Base-by-base conservation (phyloP, 23 red algal species). In the Gracilaria domingensis region DNA sequence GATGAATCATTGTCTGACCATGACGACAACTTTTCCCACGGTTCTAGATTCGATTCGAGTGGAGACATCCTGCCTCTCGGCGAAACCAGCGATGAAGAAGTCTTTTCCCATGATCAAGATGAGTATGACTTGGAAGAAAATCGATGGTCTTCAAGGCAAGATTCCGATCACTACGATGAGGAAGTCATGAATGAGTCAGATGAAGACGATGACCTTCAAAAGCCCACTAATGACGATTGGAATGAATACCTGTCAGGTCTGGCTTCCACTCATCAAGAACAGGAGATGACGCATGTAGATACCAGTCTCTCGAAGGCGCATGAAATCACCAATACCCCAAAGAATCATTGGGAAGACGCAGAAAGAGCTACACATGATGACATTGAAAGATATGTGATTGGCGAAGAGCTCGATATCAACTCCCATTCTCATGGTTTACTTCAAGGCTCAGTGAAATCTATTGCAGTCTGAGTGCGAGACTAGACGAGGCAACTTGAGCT, bases 391-490 rank as follows among this genome's bases (percentile, higher is more conserved):
- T 37, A 38, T 20, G 64, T 37, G 11, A 3, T 69, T 30, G 64
- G 38, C 16, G 64, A 38, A 36, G 32, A 32, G 64, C 38, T 69
- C 32, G 64, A 69, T 2, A 69, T 69, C 14, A 17, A 28, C 64
- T 69, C 64, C 8, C 64, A 69, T 69, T 37, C 64, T 37, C 64
- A 69, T 32, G 64, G 38, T 37, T 17, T 69, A 9, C 33, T 69
- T 69, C 64, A 37, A 17, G 32, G 18, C 18, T 20, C 64, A 5
- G 26, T 69, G 64, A 69, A 69, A 37, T 69, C 64, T 36, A 69
- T 69, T 32, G 64, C 11, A 69, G 33, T 69, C 1, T 69, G 33
- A 69, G 30, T 36, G 64, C 17, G 28, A 69, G 12, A 30, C 32
- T 69, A 2, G 14, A 69, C 64, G 8, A 37, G 2, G 26, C 33